A percentile compares a stretch with the other conserved stretches of the same genome.
Conservation (phyloP, 371 early-diverging fungal genomes). For the Actinomortierella wolfii region DNA sequence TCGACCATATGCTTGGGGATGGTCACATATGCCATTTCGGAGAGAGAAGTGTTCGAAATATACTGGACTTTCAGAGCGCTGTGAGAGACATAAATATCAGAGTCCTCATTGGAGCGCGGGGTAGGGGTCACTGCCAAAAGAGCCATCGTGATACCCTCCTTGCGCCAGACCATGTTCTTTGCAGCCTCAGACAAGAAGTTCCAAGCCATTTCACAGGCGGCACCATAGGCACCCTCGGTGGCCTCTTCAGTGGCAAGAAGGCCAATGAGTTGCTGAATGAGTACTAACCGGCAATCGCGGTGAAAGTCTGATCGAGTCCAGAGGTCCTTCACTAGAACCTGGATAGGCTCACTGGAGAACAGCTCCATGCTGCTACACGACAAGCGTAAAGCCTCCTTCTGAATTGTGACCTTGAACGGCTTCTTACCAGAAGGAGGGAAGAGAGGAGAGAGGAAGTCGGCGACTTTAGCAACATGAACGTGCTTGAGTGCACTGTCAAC, state of each 20-base stretch:
- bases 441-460: constrained; percentile 33
- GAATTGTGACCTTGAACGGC: constrained; percentile 37
- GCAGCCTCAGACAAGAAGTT: constrained; percentile 10
- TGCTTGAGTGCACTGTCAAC: constrained; percentile 43
- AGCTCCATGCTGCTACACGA: constrained; percentile 28
- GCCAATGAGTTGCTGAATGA: constrained; percentile 29
- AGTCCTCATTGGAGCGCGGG: background rate
- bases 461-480: constrained; percentile 12
- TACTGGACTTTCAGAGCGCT: background rate
- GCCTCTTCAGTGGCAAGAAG: constrained; percentile 20
- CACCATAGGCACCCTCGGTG: constrained; percentile 19
- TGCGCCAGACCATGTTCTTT: constrained; percentile 15
- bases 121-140: constrained; percentile 24
- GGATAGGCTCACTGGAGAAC: constrained; percentile 14
- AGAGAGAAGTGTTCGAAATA: constrained; percentile 14
- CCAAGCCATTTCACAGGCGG: constrained; percentile 25
- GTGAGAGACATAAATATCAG: background rate
- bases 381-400: constrained; percentile 39
- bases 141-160: constrained; percentile 19
- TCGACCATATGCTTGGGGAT: constrained; percentile 16
- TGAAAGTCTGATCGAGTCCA: constrained; percentile 21
- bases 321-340: constrained; percentile 16
- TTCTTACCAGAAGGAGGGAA: constrained; percentile 23
- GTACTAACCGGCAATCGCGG: constrained; percentile 19
- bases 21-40: constrained; percentile 10